phyloP scores from a whole-genome alignment of 1,284 basidiomycete genomes.

The Polyporus tsugae region DNA sequence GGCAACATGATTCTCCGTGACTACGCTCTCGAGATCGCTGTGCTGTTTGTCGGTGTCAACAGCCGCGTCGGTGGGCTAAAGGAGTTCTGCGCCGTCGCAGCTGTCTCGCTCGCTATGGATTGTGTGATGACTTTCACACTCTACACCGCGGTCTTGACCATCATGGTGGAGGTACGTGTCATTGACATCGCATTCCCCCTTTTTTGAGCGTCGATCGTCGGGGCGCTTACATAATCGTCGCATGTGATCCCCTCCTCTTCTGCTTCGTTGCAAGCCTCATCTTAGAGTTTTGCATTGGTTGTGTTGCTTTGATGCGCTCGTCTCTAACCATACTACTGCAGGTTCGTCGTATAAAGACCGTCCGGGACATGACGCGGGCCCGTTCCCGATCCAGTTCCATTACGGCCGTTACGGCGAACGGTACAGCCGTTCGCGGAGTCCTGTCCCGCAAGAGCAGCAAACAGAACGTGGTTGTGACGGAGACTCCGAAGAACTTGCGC shows the following conservation, averaged over 20 bases:
- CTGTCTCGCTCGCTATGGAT: constrained; percentile 86
- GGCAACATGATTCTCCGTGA: constrained; percentile 91
- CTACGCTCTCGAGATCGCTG: constrained; percentile 92
- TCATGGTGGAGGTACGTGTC: constrained; percentile 90
- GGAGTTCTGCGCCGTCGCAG: constrained; percentile 96
- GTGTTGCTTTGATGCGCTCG: constrained; percentile 17
- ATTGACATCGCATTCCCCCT: constrained; percentile 15
- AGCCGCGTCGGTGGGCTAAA: constrained; percentile 90
- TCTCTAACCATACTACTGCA: constrained; percentile 24
- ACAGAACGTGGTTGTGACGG: constrained; percentile 20
- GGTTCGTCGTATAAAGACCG: constrained; percentile 49
- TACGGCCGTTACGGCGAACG: constrained; percentile 36
- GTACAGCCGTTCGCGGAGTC: constrained; percentile 36
- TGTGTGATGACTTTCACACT: constrained; percentile 92
- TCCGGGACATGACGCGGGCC: constrained; percentile 39
- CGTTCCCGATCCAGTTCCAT: constrained; percentile 41
- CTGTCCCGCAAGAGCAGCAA: constrained; percentile 33
- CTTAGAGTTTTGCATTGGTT: neutral
- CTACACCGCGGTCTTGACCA: constrained; percentile 86
- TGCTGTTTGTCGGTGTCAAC: constrained; percentile 88
- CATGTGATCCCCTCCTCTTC: constrained; percentile 21
- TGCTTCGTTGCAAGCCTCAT: neutral
- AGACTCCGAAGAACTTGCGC: constrained; percentile 43
- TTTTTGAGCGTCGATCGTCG: constrained; percentile 8
- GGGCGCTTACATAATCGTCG: constrained; percentile 10